Base-by-base conservation (phyloP, 2,329 filamentous ascomycete species). In the Aureobasidium vineae region DNA sequence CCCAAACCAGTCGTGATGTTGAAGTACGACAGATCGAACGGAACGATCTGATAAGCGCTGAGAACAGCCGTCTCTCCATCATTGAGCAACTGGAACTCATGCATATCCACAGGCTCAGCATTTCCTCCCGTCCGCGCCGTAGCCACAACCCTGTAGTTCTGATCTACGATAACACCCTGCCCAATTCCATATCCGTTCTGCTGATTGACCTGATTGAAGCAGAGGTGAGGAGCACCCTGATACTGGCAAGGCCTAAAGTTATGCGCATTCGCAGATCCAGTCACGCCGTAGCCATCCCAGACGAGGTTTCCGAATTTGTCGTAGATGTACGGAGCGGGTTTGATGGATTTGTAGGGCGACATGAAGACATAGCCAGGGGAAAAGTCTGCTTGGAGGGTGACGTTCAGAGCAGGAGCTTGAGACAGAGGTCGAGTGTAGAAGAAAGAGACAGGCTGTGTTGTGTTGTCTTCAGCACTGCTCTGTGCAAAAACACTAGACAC, bases 161-260 rank as follows among this genome's bases (percentile, higher is more conserved):
- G 76, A 70, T 82, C 77, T 73, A 82, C 75, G 65, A 82, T 81
- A 10, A 82, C 71, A 21, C 76, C 79, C 71, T 80, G 78, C 13
- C 80, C 80, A 43, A 78, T 74, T 15, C 75, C 80, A 66, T 81
- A 82, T 53, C 79, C 79, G 40, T 77, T 75, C 65, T 79, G 76
- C 59, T 81, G 79, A 41, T 75, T 75, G 15, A 78, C 79, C 69
- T 80, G 77, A 70, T 78, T 80, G 70, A 81, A 80, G 69, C 80
- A 82, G 5, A 82, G 71, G 67, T 82, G 80, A 50, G 78, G 73
- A 54, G 72, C 70, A 16, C 78, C 79, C 13, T 79, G 72, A 72
- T 81, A 82, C 40, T 75, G 68, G 72, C 80, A 82, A 10, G 79
- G 78, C 61, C 80, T 76, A 68, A 80, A 76, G 65, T 77, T 78